Conservation (phyloP, 2,329 filamentous ascomycete genomes). For the Paecilomyces variotii region DNA sequence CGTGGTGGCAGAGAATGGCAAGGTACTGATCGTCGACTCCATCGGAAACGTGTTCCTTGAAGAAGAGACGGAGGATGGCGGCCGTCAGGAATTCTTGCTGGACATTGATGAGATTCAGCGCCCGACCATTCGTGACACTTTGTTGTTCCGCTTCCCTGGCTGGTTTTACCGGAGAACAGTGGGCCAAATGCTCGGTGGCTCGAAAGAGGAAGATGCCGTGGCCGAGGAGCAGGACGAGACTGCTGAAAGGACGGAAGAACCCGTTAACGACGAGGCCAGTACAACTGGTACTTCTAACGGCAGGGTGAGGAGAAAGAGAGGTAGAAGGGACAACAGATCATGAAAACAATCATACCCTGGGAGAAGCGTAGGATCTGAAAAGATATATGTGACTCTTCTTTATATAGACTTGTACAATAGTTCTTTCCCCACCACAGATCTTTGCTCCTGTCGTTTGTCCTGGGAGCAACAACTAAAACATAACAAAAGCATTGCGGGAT, state of each 20-base stretch:
- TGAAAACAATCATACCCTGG: constrained; percentile 4
- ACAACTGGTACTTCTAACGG: constrained; percentile 18
- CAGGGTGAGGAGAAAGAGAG: constrained; percentile 16
- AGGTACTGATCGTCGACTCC: constrained; percentile 86
- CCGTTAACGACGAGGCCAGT: constrained; percentile 12
- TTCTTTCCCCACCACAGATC: neutral
- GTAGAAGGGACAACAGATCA: constrained; percentile 22
- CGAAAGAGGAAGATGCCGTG: constrained; percentile 5
- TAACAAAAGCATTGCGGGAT: neutral
- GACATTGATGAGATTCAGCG: constrained; percentile 76
- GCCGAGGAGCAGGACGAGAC: constrained; percentile 11
- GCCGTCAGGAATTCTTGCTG: constrained; percentile 72
- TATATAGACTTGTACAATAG: neutral
- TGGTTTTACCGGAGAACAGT: constrained; percentile 55
- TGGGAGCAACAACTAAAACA: neutral
- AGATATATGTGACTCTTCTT: neutral
- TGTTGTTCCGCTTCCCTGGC: constrained; percentile 68
- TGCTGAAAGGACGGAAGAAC: neutral
- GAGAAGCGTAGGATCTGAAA: neutral
- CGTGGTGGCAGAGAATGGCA: constrained; percentile 89
- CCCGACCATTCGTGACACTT: constrained; percentile 74
- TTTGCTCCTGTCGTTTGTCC: neutral
- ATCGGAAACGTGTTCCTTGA: constrained; percentile 92
- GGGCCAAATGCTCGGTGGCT: constrained; percentile 18
- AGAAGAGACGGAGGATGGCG: constrained; percentile 79